Conservation (phyloP, 2,329 filamentous ascomycete species). For the Colletotrichum sp. region DNA sequence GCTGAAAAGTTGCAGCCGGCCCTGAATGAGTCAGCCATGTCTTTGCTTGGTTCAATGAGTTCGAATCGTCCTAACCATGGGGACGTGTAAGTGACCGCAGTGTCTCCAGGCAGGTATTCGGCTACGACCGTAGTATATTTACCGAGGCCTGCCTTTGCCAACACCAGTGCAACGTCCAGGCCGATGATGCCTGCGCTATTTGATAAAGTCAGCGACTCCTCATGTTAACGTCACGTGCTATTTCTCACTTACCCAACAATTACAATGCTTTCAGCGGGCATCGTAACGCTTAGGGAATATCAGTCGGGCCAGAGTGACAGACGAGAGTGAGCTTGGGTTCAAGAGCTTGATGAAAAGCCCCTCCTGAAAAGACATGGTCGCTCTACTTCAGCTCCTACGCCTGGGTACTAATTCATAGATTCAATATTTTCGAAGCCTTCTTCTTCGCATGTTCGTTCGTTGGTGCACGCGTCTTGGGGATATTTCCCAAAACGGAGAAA, state of each 20-base stretch:
- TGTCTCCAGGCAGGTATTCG: slow-evolving; percentile 45
- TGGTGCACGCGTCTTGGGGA: neutral
- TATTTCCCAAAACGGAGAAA: neutral
- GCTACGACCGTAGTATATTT: slow-evolving; percentile 39
- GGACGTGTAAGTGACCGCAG: slow-evolving; percentile 41
- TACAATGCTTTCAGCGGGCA: slow-evolving; percentile 18
- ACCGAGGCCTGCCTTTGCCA: slow-evolving; percentile 36
- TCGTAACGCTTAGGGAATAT: neutral
- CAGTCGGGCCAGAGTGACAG: neutral
- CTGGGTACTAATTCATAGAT: neutral
- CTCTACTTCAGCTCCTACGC: neutral
- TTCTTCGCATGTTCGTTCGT: neutral
- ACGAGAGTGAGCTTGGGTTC: neutral
- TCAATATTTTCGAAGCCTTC: neutral
- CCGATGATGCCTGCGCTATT: slow-evolving; percentile 43
- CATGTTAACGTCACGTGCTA: neutral
- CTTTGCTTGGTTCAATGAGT: neutral
- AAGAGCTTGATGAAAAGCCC: neutral
- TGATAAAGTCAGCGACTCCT: neutral
- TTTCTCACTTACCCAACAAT: slow-evolving; percentile 26
- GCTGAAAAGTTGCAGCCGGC: slow-evolving; percentile 50
- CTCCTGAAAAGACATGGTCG: neutral
- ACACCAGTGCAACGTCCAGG: slow-evolving; percentile 41
- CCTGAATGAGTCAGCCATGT: slow-evolving; percentile 23
- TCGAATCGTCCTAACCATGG: slow-evolving; percentile 34